Conservation (phyloP, 768 basidiomycete species). For the Hortiboletus campestris region DNA sequence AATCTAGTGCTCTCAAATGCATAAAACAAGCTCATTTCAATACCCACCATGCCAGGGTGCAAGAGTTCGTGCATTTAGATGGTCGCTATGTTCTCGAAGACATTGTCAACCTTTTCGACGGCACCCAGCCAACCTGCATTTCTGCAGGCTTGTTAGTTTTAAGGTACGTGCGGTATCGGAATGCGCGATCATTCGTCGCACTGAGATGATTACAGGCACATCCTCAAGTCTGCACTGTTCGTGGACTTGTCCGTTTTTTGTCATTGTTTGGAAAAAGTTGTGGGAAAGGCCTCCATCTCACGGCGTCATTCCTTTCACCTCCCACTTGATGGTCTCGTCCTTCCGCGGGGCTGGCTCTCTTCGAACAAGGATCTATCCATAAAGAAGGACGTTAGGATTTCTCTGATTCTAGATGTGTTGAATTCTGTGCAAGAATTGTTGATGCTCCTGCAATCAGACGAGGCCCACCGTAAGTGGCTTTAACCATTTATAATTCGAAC, state of each 20-base stretch:
- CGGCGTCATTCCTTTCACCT: constrained; percentile 18
- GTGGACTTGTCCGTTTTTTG: constrained; percentile 35
- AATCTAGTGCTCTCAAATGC: constrained; percentile 30
- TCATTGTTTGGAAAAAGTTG: no score
- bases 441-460: constrained; percentile 28
- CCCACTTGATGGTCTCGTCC: constrained; percentile 43
- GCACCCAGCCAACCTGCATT: constrained; percentile 20
- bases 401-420: constrained; percentile 10
- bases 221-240: constrained; percentile 35
- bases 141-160: constrained; percentile 39
- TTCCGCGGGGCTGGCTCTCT: constrained; percentile 55
- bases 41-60: background rate
- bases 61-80: constrained; percentile 10
- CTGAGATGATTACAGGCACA: constrained; percentile 37
- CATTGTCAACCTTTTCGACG: constrained; percentile 28
- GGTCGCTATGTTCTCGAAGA: constrained; percentile 34
- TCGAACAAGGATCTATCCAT: constrained; percentile 12
- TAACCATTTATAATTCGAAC: no score
- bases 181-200: background rate
- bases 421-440: constrained; percentile 23
- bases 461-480: constrained; percentile 22
- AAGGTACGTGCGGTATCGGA: constrained; percentile 29
- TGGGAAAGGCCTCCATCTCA: constrained; percentile 40
- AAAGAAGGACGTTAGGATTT: constrained; percentile 7
- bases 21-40: constrained; percentile 34